A percentile compares a stretch with the other conserved stretches of the same genome.
Conservation (phyloP, 192 early-diverging fungal genomes). For the Coemansia sp. region DNA sequence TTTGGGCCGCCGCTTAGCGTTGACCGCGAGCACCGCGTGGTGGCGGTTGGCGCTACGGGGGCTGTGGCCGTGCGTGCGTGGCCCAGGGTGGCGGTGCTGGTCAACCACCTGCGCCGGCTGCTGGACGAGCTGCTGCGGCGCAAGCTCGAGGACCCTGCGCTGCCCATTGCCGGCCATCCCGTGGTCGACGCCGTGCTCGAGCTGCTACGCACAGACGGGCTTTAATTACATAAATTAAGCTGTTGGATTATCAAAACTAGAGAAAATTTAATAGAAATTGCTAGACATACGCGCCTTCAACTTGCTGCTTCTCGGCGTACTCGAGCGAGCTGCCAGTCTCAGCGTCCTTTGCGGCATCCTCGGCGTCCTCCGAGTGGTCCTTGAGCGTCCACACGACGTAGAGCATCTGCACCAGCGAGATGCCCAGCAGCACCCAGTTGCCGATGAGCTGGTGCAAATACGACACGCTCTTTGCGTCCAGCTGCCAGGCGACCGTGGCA, state of each 20-base stretch:
- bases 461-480: constrained; percentile 56
- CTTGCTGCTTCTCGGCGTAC: constrained; percentile 1
- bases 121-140: constrained; percentile 66
- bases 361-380: constrained; percentile 44
- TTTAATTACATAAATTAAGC: too few relatives aligned
- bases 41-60: constrained; percentile 57
- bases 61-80: constrained; percentile 69
- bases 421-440: constrained; percentile 56
- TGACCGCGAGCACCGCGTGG: constrained; percentile 65
- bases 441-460: constrained; percentile 56
- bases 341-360: too few relatives aligned
- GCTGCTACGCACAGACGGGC: constrained; percentile 35
- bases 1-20: constrained; percentile 79
- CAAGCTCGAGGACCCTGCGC: constrained; percentile 67
- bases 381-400: constrained; percentile 50
- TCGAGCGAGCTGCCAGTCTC: too few relatives aligned
- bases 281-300: neutral
- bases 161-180: constrained; percentile 50
- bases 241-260: too few relatives aligned
- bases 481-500: constrained; percentile 66
- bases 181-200: constrained; percentile 25
- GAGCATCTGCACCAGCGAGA: constrained; percentile 55
- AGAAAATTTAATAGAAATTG: neutral
- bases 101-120: constrained; percentile 69
- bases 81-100: constrained; percentile 69